phyloP scores from a whole-genome alignment of 2,329 filamentous ascomycete species.

The Tolypocladium paradoxum region DNA sequence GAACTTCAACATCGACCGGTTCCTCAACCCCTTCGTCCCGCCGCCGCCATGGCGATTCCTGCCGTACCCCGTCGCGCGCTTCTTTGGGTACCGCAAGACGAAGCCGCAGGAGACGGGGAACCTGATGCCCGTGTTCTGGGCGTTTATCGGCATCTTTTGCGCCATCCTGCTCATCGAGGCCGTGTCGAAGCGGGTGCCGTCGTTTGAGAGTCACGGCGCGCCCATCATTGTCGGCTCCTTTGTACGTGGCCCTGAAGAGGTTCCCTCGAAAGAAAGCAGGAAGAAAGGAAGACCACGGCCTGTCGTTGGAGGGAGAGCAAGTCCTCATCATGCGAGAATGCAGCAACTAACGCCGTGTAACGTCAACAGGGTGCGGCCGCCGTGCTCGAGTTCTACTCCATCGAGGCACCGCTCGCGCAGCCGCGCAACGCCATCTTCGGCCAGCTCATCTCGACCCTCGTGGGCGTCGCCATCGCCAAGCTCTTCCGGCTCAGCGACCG shows the following conservation, averaged over 20 bases:
- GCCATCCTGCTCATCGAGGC: slow-evolving; percentile 49
- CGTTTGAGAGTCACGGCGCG: slow-evolving; percentile 38
- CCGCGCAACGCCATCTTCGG: slow-evolving; percentile 59
- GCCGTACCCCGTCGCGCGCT: slow-evolving; percentile 55
- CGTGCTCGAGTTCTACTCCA: slow-evolving; percentile 63
- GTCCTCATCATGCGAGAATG: background rate
- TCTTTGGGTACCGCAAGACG: slow-evolving; percentile 50
- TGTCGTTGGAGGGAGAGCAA: background rate
- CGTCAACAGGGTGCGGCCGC: slow-evolving; percentile 55
- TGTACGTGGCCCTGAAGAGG: slow-evolving; percentile 33
- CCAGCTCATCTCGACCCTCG: slow-evolving; percentile 51
- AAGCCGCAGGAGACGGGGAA: slow-evolving; percentile 37
- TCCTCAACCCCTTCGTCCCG: slow-evolving; percentile 61
- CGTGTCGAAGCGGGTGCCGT: slow-evolving; percentile 41
- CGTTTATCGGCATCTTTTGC: slow-evolving; percentile 53
- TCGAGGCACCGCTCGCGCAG: slow-evolving; percentile 62
- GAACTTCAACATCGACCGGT: slow-evolving; percentile 67
- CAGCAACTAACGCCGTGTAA: background rate
- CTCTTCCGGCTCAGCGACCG: slow-evolving; percentile 44
- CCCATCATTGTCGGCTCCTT: slow-evolving; percentile 61
- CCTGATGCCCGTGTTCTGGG: slow-evolving; percentile 48
- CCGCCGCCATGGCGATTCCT: slow-evolving; percentile 52
- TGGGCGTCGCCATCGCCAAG: slow-evolving; percentile 53
- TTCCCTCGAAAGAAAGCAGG: too few relatives aligned
- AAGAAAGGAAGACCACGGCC: too few relatives aligned